Conservation (phyloP, 257 asterid species). For the Handroanthus guayacan region DNA sequence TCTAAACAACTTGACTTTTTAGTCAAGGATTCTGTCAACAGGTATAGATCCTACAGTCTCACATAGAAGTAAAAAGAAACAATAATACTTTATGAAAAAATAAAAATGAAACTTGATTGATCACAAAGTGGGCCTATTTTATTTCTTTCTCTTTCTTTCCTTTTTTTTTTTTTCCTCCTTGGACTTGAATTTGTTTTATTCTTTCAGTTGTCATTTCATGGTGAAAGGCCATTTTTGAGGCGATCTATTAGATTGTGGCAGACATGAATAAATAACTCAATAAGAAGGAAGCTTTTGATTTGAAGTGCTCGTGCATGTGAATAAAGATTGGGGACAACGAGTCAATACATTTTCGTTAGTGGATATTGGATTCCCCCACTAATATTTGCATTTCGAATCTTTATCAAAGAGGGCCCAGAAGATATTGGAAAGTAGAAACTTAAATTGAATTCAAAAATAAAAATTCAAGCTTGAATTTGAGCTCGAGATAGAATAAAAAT, state of each 20-base stretch:
- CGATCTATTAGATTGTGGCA: slow-evolving; percentile 17
- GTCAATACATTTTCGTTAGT: slow-evolving; percentile 25
- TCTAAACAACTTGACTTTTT: no score
- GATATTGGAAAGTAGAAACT: no score
- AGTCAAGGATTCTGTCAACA: no score
- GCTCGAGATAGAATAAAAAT: no score
- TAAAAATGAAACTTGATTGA: not conserved
- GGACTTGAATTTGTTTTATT: slow-evolving; percentile 22
- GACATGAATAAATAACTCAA: slow-evolving; percentile 13
- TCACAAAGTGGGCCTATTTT: not conserved
- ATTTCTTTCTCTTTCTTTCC: no score
- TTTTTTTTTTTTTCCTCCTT: not conserved
- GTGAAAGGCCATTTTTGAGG: slow-evolving; percentile 13
- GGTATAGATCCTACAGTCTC: no score
- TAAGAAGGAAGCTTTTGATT: not conserved
- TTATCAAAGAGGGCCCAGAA: not conserved
- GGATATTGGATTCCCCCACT: slow-evolving; percentile 38
- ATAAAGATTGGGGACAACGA: not conserved
- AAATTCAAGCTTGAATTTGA: no score
- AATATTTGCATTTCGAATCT: slow-evolving; percentile 15
- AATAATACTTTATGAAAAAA: no score
- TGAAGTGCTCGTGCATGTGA: slow-evolving; percentile 7
- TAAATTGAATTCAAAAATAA: no score
- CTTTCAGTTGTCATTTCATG: slow-evolving; percentile 22
- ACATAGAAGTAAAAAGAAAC: no score